Evolutionary conservation across 805 yeast genomes (phyloP).

Genomic region (Nakazawaea wickerhamii): DNA sequence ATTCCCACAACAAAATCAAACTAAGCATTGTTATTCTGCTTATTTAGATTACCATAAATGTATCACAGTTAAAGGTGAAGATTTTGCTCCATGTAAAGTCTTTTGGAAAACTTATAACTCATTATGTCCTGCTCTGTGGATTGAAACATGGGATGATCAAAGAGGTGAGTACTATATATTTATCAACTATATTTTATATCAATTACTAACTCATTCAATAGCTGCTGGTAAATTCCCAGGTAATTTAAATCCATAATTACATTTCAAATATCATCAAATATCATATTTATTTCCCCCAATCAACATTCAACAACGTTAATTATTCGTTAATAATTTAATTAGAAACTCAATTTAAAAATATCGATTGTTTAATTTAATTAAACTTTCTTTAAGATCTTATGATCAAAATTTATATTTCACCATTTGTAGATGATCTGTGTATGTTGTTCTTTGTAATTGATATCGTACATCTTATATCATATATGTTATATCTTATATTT

Average conservation of each 20-base stretch:
- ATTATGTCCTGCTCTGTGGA: constrained; percentile 81
- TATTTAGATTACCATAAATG: constrained; percentile 98
- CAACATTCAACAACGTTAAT: too few relatives aligned
- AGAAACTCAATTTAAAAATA: too few relatives aligned
- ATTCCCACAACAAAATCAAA: constrained; percentile 96
- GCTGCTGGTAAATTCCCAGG: constrained; percentile 34
- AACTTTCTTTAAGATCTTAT: too few relatives aligned
- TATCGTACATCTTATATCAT: too few relatives aligned
- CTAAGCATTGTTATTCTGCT: constrained; percentile 97
- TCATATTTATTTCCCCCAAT: neutral
- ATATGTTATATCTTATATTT: too few relatives aligned
- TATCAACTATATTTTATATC: neutral
- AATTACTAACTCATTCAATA: constrained; percentile 8
- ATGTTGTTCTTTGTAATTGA: too few relatives aligned
- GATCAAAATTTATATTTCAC: too few relatives aligned
- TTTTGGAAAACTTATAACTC: constrained; percentile 89
- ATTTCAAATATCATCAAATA: neutral
- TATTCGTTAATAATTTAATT: too few relatives aligned
- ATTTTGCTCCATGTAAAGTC: constrained; percentile 94
- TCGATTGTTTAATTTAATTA: too few relatives aligned
- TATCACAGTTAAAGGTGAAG: constrained; percentile 95
- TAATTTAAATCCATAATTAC: constrained; percentile 21
- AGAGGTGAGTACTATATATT: constrained; percentile 41
- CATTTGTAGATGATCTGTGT: too few relatives aligned
- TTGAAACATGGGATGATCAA: constrained; percentile 84